These are phyloP conservation scores for Xylaria scruposa DNA, from an alignment of 495 filamentous ascomycete genomes.

Conservation along the genomic window DNA sequence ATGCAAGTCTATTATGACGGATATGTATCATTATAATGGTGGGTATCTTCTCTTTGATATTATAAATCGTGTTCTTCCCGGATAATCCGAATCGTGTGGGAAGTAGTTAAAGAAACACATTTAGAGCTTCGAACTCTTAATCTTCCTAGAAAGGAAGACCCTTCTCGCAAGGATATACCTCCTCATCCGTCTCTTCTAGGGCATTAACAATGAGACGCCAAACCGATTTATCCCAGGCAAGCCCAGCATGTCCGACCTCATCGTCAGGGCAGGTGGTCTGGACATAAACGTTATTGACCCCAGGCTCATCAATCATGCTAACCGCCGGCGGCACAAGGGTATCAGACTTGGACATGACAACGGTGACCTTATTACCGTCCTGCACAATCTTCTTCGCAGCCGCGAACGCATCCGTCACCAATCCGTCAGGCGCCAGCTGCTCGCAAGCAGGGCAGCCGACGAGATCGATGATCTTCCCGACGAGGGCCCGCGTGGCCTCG, in stretches of 20 bases:
- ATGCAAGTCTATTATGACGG: not conserved
- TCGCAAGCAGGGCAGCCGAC: constrained; percentile 58
- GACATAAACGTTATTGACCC: constrained; percentile 53
- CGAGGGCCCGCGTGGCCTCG: constrained; percentile 35
- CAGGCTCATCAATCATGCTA: constrained; percentile 54
- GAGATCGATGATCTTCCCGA: constrained; percentile 43
- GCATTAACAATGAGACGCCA: constrained; percentile 63
- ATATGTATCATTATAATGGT: not conserved
- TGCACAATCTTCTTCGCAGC: constrained; percentile 53
- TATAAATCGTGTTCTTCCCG: no score
- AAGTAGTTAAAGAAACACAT: no score
- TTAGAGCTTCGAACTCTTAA: not conserved
- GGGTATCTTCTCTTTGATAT: constrained; percentile 3
- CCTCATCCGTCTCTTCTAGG: constrained; percentile 45
- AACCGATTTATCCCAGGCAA: constrained; percentile 61
- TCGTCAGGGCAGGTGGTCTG: constrained; percentile 57
- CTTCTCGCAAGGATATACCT: constrained; percentile 34
- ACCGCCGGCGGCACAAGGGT: constrained; percentile 55
- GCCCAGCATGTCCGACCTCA: constrained; percentile 58
- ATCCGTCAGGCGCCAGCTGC: constrained; percentile 49
- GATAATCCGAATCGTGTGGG: not conserved
- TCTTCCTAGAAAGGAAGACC: constrained; percentile 31
- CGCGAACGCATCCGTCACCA: constrained; percentile 45
- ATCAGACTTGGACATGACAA: constrained; percentile 57
- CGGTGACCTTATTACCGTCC: constrained; percentile 53